A percentile compares a stretch with the other conserved stretches of the same genome.
phyloP scores from a whole-genome alignment of 2,329 filamentous ascomycete genomes.

The Epicoccum nigrum region DNA sequence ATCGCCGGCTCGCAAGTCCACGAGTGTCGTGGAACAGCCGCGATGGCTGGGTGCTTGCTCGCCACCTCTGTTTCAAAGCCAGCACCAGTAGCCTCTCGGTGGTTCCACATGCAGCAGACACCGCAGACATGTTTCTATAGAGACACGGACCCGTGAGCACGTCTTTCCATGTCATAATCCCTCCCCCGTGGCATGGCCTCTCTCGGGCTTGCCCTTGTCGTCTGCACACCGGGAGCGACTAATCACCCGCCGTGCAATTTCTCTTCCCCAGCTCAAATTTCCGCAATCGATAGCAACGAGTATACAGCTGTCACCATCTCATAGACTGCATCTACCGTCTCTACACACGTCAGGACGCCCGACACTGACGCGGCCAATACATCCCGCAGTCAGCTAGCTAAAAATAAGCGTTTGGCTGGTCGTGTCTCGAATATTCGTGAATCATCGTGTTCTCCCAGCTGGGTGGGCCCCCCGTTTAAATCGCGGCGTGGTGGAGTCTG shows the following conservation, averaged over 20 bases:
- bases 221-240: slow-evolving; percentile 10
- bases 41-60: slow-evolving; percentile 8
- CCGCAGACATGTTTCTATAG: slow-evolving; percentile 19
- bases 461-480: slow-evolving; percentile 14
- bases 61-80: slow-evolving; percentile 13
- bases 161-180: slow-evolving; percentile 18
- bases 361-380: slow-evolving; percentile 16
- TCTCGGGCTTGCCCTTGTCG: slow-evolving; percentile 16
- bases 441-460: slow-evolving; percentile 4
- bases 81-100: slow-evolving; percentile 6
- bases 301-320: not conserved
- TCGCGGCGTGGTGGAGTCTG: slow-evolving; percentile 10
- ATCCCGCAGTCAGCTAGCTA: slow-evolving; percentile 9
- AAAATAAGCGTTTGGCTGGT: slow-evolving; percentile 13
- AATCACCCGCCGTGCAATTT: slow-evolving; percentile 16
- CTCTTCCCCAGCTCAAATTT: slow-evolving; percentile 16
- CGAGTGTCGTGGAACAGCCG: not conserved
- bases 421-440: slow-evolving; percentile 18
- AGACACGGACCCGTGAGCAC: slow-evolving; percentile 14
- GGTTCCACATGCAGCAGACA: slow-evolving; percentile 14
- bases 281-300: slow-evolving; percentile 7
- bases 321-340: not conserved
- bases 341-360: slow-evolving; percentile 2
- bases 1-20: not conserved
- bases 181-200: not conserved